Base-by-base conservation (phyloP, 108 stramenopile species). In the Mediolabrus comicus region DNA sequence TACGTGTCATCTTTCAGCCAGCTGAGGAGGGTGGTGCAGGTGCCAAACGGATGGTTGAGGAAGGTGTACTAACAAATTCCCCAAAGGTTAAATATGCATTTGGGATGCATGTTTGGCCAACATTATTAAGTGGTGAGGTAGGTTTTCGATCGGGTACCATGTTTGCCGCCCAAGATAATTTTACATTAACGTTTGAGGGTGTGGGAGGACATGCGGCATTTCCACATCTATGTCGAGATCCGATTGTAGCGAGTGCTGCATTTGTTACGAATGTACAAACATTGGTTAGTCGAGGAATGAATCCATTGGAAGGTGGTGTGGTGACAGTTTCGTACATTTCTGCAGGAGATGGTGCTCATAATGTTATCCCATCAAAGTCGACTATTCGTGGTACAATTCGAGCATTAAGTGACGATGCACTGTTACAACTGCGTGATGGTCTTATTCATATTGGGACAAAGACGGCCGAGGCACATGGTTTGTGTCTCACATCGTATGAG, bases 11-110 rank as follows among this genome's bases (percentile, higher is more conserved):
- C 76, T 94, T 97, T 87, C 83, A 92, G 68, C 82, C 97, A 1
- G 95, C 97, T 12, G 97, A 98, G 76, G 97, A 98, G 80, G 95
- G 92, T 36, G 88, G 88, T 19, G 95, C 88, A 12, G 97, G 97
- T 2, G 92, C 83, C 43, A 86, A 89, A 49, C 70, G 90, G 0
- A 98, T 98, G 97, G 51, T 79, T 8, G 90, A 96, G 53, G 95
- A 98, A 63, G 97, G 97, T 2, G 75, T 91, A 5, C 62, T 96
- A 36, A 28, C 53, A 17, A 35, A 38, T 24, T 62, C 77, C 39
- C 93, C 95, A 2, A 35, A 68, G 13, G 86, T 86, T 24, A 76
- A 87, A 14, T 70, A 83, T 38, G 90, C 91, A 9, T 96, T 92
- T 74, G 97, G 88, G n/a, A 65, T 95, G 67, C 97, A 76, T 54